phyloP scores from a whole-genome alignment of 1,284 basidiomycete genomes.

The Salmacisia buchloeana region DNA sequence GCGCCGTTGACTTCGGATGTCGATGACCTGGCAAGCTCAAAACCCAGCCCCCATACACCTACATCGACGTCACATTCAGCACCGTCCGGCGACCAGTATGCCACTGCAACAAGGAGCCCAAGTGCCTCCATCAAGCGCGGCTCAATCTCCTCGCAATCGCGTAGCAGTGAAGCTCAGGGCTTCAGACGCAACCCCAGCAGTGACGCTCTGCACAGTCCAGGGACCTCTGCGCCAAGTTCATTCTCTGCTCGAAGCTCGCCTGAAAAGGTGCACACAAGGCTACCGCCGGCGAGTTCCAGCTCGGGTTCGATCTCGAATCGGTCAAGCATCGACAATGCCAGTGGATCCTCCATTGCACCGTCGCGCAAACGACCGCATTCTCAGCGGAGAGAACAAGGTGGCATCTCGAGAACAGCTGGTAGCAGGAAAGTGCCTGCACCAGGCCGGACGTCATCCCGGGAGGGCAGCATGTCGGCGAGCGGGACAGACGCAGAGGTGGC shows the following conservation, averaged over 20 bases:
- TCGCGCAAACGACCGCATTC: too few relatives aligned
- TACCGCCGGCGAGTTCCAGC: neutral
- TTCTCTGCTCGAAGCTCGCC: neutral
- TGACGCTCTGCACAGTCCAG: neutral
- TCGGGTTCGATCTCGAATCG: neutral
- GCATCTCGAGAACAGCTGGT: neutral
- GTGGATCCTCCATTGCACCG: neutral
- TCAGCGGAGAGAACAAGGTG: neutral
- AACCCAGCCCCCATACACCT: too few relatives aligned
- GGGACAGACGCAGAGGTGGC: neutral
- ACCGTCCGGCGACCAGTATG: too few relatives aligned
- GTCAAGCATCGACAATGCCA: neutral
- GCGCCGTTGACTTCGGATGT: too few relatives aligned
- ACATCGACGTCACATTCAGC: too few relatives aligned
- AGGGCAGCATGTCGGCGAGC: neutral
- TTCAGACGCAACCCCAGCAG: neutral
- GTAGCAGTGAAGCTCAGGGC: neutral
- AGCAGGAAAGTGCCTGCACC: neutral
- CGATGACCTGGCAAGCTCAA: too few relatives aligned
- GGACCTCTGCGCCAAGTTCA: neutral
- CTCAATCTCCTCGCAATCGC: neutral
- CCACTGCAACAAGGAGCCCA: neutral
- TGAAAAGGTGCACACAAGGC: slow-evolving; percentile 2
- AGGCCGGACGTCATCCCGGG: neutral
- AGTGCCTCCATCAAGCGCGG: neutral